These are phyloP conservation scores for Cerrena zonata DNA, from an alignment of 1,284 basidiomycete genomes.

Conservation along the genomic window DNA sequence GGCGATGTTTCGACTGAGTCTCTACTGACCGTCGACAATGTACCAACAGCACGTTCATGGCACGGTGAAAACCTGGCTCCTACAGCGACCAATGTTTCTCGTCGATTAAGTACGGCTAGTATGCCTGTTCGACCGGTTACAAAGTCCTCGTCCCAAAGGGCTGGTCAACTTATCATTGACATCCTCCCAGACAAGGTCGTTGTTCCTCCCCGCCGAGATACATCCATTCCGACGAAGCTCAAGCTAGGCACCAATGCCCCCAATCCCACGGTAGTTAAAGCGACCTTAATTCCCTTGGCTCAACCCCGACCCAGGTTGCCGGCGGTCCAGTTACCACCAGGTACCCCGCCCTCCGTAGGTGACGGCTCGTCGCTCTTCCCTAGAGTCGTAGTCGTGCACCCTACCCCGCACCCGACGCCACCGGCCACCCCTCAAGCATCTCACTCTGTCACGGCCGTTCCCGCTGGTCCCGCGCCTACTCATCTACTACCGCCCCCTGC, in stretches of 20 bases:
- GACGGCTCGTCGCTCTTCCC: slow-evolving; percentile 29
- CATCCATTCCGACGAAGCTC: slow-evolving; percentile 1
- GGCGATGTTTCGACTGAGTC: slow-evolving; percentile 11
- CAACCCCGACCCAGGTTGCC: slow-evolving; percentile 26
- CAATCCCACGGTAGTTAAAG: slow-evolving; percentile 10
- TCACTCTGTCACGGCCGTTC: slow-evolving; percentile 9
- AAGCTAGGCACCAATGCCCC: slow-evolving; percentile 9
- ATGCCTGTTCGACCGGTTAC: slow-evolving; percentile 24
- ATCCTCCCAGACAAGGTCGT: slow-evolving; percentile 41
- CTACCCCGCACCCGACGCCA: slow-evolving; percentile 52
- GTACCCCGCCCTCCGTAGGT: slow-evolving; percentile 19
- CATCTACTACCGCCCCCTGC: slow-evolving; percentile 22
- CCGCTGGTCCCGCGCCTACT: slow-evolving; percentile 14
- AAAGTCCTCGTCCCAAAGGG: slow-evolving; percentile 27
- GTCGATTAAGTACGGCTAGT: slow-evolving; percentile 24
- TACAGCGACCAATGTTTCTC: slow-evolving; percentile 19
- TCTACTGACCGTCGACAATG: slow-evolving; percentile 9
- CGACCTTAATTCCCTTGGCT: slow-evolving; percentile 7
- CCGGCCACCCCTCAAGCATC: slow-evolving; percentile 41
- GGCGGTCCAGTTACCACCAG: slow-evolving; percentile 26
- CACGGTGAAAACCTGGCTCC: slow-evolving; percentile 20
- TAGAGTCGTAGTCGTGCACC: slow-evolving; percentile 50
- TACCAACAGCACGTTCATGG: slow-evolving; percentile 23
- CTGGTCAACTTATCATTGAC: slow-evolving; percentile 53
- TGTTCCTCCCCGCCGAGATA: slow-evolving; percentile 15